Percentiles rank a stretch among this genome's conserved stretches.
Conservation (phyloP, 257 asterid genomes). For the Solanum sejunctum region DNA sequence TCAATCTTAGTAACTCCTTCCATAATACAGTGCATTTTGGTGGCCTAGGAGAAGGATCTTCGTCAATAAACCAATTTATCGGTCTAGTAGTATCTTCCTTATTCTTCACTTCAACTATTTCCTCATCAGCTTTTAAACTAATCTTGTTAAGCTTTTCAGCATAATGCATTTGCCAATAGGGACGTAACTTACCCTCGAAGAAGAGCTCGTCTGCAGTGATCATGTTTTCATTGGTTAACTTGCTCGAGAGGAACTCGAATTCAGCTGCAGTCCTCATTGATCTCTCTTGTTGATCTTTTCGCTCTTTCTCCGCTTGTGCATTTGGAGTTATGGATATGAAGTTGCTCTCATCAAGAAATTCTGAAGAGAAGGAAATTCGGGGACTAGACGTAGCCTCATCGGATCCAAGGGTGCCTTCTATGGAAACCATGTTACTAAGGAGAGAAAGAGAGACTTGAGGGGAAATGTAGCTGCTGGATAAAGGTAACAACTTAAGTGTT, state of each 20-base stretch:
- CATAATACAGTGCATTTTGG: constrained; percentile 83
- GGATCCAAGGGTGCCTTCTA: constrained; percentile 10
- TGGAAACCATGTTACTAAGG: constrained; percentile 31
- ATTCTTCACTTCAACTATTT: background rate
- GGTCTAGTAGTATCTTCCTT: constrained; percentile 27
- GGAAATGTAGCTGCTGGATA: background rate
- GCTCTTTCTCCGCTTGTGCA: constrained; percentile 13
- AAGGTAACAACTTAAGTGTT: constrained; percentile 3
- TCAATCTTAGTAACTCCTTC: constrained; percentile 70
- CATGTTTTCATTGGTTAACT: constrained; percentile 21
- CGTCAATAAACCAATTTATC: constrained; percentile 63
- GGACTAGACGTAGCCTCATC: constrained; percentile 30
- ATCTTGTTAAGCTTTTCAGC: constrained; percentile 43
- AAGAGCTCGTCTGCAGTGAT: constrained; percentile 68
- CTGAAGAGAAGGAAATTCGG: constrained; percentile 76
- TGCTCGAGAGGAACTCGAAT: constrained; percentile 63
- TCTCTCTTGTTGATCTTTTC: constrained; percentile 2
- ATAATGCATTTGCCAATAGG: constrained; percentile 48
- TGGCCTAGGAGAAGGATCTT: constrained; percentile 91
- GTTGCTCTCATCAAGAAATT: constrained; percentile 58
- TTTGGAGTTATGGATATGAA: constrained; percentile 69
- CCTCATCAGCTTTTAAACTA: constrained; percentile 15
- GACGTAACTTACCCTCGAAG: constrained; percentile 61
- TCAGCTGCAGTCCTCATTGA: constrained; percentile 19
- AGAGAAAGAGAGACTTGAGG: background rate